Percentiles rank a stretch among this genome's conserved stretches.
phyloP scores from a whole-genome alignment of 2,329 filamentous ascomycete genomes.

The Diplocarpon rosae region DNA sequence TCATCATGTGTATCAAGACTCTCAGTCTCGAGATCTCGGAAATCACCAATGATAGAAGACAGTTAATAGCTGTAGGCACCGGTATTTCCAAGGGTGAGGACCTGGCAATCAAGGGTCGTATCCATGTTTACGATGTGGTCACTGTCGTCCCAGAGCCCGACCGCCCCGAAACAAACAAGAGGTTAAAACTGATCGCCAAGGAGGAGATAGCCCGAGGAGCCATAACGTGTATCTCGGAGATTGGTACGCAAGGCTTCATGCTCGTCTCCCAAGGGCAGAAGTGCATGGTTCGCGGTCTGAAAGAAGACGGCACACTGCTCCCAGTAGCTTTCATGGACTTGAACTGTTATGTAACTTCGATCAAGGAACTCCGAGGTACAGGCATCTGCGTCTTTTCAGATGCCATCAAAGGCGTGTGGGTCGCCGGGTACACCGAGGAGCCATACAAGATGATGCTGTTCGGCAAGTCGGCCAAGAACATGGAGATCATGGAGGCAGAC shows the following conservation, averaged over 20 bases:
- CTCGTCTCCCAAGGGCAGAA: conserved; percentile 91
- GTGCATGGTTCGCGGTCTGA: conserved; percentile 89
- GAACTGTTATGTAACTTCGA: conserved; percentile 82
- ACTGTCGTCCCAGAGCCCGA: conserved; percentile 83
- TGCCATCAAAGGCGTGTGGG: conserved; percentile 89
- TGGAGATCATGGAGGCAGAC: conserved; percentile 74
- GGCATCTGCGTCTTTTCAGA: conserved; percentile 84
- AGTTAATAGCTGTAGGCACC: conserved; percentile 76
- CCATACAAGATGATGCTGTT: conserved; percentile 93
- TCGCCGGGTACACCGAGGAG: conserved; percentile 91
- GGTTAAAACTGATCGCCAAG: conserved; percentile 73
- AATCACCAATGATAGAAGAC: conserved; percentile 73
- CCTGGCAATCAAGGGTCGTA: conserved; percentile 68
- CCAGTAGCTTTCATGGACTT: conserved; percentile 97
- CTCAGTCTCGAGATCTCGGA: conserved; percentile 86
- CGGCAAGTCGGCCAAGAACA: conserved; percentile 68
- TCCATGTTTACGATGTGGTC: conserved; percentile 88
- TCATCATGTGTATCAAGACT: conserved; percentile 70
- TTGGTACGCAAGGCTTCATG: conserved; percentile 80
- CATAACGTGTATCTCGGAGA: conserved; percentile 74
- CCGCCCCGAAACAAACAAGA: conserved; percentile 73
- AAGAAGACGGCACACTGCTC: conserved; percentile 84
- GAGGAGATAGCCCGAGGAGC: conserved; percentile 89
- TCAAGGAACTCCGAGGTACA: conserved; percentile 72
- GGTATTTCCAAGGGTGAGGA: conserved; percentile 84